phyloP scores from a whole-genome alignment of 331 rosid genomes.

The Phaseolus coccineus region DNA sequence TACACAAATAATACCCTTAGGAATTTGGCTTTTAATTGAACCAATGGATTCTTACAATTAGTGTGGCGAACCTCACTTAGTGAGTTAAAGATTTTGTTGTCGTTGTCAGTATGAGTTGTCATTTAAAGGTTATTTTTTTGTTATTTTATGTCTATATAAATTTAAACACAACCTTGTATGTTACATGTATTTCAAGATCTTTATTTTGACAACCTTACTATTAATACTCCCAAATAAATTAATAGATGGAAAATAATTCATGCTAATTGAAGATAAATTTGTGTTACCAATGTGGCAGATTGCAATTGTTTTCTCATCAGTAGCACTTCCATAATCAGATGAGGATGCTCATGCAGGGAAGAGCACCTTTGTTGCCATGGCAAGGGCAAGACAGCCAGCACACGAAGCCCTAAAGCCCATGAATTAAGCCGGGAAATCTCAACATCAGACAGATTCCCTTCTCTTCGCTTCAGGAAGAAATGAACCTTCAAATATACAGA shows the following conservation, averaged over 20 bases:
- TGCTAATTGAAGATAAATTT: conserved; percentile 43
- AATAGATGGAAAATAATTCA: conserved; percentile 7
- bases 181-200: not conserved
- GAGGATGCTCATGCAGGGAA: conserved; percentile 95
- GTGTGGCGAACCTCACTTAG: not conserved
- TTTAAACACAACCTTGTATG: not conserved
- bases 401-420: conserved; percentile 99
- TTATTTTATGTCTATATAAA: not conserved
- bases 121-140: not conserved
- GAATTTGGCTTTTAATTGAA: not conserved
- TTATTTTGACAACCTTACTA: conserved; percentile 24
- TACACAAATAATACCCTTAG: not conserved
- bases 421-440: conserved; percentile 96
- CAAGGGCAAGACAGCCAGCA: conserved; percentile 87
- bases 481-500: conserved; percentile 76
- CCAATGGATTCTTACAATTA: not conserved
- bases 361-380: conserved; percentile 99
- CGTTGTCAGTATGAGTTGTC: not conserved
- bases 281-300: conserved; percentile 86
- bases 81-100: not conserved
- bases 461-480: conserved; percentile 97
- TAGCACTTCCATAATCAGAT: conserved; percentile 89
- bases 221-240: conserved; percentile 19
- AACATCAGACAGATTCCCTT: conserved; percentile 84
- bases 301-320: conserved; percentile 97